Evolutionary conservation across 495 filamentous ascomycete species (phyloP), one percentile per base, ranked within the genome.

Genomic region (Podospora tetraspora): DNA sequence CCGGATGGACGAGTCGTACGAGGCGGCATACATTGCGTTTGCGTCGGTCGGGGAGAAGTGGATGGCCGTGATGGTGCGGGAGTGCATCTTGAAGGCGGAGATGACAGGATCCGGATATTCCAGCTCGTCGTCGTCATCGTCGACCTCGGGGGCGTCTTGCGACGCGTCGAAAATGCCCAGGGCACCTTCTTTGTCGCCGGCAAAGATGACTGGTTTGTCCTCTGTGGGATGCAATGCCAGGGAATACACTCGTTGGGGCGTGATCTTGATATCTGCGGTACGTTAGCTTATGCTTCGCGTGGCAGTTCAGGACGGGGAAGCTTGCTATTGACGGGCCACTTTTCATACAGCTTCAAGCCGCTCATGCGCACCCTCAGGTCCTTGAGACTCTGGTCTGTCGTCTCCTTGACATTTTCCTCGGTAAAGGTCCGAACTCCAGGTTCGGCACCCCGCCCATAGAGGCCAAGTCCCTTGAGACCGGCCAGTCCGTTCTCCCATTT

Each of bases 1-100:
- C 3, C 96, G 90, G 72, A 99, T 91, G 1, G 91, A 93, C 58
- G 92, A 94, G 79, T 99, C 95, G 75, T 98, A 98, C n/a, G 93
- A 97, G 21, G 89, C 86, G 0, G 94, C 91, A 72, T 90, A 95
- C 29, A 98, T 81, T 0, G 88, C 88, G 68, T 88, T 89, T 0
- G 84, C 83, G 72, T 95, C 90, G 56, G 84, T 81, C 0, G 89
- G 87, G 13, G 90, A 85, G 72, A 98, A 89, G 52, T 89, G 85
- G 77, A 98, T 92, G 2, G 89, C 85, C 22, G 89, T 86, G 63
- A 99, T 97, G 1, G 96, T 97, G 57, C 94, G 88, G 0, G 91
- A 91, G 72, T 99, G 95, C 6, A 90, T 87, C 73, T 97, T 97
- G 74, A 96, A 89, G 16, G 91, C 91, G 0, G 91, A 91, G 43